Base-by-base conservation (phyloP, 768 basidiomycete species). In the Pluteus cervinus region DNA sequence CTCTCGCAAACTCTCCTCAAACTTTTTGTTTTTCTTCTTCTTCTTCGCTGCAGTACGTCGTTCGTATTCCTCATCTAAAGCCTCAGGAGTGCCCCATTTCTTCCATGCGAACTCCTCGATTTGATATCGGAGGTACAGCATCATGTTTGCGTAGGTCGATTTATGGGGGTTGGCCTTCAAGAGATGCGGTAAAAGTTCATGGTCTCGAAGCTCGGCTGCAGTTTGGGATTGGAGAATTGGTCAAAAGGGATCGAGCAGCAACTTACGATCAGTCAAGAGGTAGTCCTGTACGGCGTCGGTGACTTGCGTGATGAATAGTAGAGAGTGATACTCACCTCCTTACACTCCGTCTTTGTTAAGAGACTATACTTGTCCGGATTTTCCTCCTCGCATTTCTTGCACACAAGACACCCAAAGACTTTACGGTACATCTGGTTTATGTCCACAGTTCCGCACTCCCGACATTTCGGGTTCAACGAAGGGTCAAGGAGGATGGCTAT, bases 271-370 rank as follows among this genome's bases (percentile, higher is more conserved):
- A 16, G 93, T 98, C 36, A 97, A 62, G 14, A 98, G 76, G 58
- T 97, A 98, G 62, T 98, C 94, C 85, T 89, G 54, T 22, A 31
- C n/a, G 24, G 32, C 8, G 20, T 50, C 21, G 54, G 34, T 22
- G 40, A 28, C 15, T 23, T 18, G 14, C 25, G 28, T 25, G 12
- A n/a, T 32, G n/a, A 24, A 30, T n/a, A 29, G 35, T 22, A 8
- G 16, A 17, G 23, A 23, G 16, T 12, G 28, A 21, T 5, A 52
- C 76, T 29, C 46, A 86, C 89, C 69, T 90, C 86, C 61, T 93
- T 96, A 60, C 94, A 98, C 62, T 99, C 96, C 0, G 96, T 97
- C 66, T 99, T 99, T 5, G 96, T 99, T 40, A 99, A 60, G 5
- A 99, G 68, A 55, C 90, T 88, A 54, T 96, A 99, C 59, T 83